Conservation (phyloP, 1,284 basidiomycete species). For the Ustilago sp. region DNA sequence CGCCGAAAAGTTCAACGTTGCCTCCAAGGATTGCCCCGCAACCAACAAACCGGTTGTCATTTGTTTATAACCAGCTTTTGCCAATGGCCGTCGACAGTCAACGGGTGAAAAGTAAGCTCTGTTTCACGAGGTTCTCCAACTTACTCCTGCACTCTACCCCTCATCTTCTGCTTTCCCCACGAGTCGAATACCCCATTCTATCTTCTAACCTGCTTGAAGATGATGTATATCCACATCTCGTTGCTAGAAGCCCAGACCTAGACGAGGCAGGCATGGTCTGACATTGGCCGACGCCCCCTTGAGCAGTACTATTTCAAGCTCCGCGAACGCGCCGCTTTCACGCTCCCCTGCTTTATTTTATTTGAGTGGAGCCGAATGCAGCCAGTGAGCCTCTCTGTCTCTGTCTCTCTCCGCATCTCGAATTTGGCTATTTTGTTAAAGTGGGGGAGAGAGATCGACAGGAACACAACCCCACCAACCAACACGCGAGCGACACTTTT, state of each 20-base stretch:
- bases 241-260: neutral
- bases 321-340: constrained; percentile 3
- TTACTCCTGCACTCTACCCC: neutral
- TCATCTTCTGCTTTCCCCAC: neutral
- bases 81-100: neutral
- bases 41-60: neutral
- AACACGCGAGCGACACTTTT: neutral
- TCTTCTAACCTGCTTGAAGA: neutral
- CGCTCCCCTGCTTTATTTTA: neutral
- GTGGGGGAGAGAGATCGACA: constrained; percentile 14
- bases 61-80: neutral
- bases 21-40: constrained; percentile 21
- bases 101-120: neutral
- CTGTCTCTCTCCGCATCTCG: constrained; percentile 23
- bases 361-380: constrained; percentile 5
- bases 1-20: constrained; percentile 8
- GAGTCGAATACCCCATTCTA: neutral
- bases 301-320: neutral
- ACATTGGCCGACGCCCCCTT: neutral
- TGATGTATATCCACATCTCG: neutral
- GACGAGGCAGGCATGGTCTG: neutral
- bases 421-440: neutral
- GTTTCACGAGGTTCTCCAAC: constrained; percentile 1
- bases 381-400: constrained; percentile 1
- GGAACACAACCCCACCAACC: neutral